Conservation (phyloP, 805 yeast species). For the Schwanniomyces pseudopolymorphus region DNA sequence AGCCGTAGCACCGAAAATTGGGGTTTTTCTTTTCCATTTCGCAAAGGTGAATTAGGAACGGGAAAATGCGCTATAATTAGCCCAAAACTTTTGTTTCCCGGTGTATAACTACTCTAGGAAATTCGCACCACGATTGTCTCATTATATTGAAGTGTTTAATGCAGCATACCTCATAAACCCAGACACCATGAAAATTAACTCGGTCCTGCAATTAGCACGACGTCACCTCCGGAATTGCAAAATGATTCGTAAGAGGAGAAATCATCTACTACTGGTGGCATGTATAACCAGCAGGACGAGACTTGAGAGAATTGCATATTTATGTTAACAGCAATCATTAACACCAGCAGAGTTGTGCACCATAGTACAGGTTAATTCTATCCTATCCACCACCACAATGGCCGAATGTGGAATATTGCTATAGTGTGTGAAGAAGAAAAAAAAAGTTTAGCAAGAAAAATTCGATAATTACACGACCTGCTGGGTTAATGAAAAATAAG, state of each 20-base stretch:
- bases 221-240: not conserved
- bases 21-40: not conserved
- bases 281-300: not conserved
- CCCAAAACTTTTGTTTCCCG: not conserved
- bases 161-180: not conserved
- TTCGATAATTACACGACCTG: not conserved
- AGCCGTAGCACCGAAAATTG: not conserved
- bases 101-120: not conserved
- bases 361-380: not conserved
- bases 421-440: no score
- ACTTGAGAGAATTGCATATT: no score
- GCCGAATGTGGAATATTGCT: no score
- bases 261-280: not conserved
- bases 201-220: not conserved
- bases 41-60: not conserved
- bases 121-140: not conserved
- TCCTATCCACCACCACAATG: not conserved
- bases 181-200: not conserved
- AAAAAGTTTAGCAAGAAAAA: no score
- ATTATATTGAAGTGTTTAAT: not conserved
- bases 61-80: not conserved
- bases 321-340: not conserved
- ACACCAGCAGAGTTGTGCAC: not conserved
- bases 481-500: slow-evolving; percentile 1
- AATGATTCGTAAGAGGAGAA: not conserved